Conservation (phyloP, 371 early-diverging fungal species). For the Mucor piriformis region DNA sequence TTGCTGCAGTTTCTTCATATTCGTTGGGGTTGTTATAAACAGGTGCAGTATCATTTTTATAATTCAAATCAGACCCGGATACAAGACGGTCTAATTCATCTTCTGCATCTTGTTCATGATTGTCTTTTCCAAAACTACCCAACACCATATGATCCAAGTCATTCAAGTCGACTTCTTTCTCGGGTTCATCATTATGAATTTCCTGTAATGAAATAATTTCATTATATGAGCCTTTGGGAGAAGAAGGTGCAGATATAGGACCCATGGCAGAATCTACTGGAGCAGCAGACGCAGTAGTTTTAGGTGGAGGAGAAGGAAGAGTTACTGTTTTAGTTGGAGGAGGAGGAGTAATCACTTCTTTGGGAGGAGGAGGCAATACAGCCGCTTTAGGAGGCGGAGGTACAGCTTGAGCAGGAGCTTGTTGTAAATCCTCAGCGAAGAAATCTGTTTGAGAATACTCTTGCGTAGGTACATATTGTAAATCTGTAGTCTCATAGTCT, state of each 20-base stretch:
- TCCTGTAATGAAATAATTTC: background rate
- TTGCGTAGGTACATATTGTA: conserved; percentile 1
- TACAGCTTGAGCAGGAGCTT: background rate
- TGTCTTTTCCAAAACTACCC: conserved; percentile 1
- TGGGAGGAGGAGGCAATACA: background rate
- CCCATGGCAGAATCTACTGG: no score
- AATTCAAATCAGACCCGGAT: background rate
- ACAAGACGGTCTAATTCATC: conserved; percentile 4
- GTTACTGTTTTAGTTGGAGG: background rate
- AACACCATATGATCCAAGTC: conserved; percentile 29
- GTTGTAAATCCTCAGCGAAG: conserved; percentile 11
- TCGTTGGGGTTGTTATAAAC: background rate
- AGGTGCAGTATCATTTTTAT: background rate
- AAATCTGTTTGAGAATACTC: background rate
- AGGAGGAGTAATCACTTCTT: background rate
- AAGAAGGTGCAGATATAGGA: background rate
- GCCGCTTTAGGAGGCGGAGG: background rate
- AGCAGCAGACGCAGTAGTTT: background rate
- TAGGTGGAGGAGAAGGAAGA: background rate
- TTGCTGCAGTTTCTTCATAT: background rate
- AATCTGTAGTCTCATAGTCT: conserved; percentile 1
- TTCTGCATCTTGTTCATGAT: background rate
- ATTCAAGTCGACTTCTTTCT: conserved; percentile 8
- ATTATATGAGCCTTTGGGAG: background rate
- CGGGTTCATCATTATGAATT: background rate